A percentile compares a stretch with the other conserved stretches of the same genome.
phyloP scores from a whole-genome alignment of 345 rosid genomes.

The Firmiana major region DNA sequence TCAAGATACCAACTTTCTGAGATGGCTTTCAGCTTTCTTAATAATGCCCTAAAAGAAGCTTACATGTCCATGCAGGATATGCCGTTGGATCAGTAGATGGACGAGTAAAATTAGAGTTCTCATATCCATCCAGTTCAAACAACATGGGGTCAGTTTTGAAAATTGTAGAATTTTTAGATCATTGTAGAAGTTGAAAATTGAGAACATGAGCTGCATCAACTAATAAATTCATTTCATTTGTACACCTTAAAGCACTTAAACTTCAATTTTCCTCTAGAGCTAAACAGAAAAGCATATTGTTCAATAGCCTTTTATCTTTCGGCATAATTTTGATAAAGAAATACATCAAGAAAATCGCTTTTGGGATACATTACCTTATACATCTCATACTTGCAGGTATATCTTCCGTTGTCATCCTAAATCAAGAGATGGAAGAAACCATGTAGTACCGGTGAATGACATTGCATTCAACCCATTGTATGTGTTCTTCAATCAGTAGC shows the following conservation, averaged over 20 bases:
- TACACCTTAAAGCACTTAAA: background rate
- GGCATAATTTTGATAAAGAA: background rate
- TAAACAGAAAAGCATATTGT: background rate
- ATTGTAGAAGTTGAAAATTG: background rate
- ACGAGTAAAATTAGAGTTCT: conserved; percentile 60
- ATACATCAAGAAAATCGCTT: background rate
- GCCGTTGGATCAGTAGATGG: conserved; percentile 91
- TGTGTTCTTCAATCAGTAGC: conserved; percentile 24
- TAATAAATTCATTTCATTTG: background rate
- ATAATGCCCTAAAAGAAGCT: background rate
- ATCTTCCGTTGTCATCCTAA: conserved; percentile 75
- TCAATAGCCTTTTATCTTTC: background rate
- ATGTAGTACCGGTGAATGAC: conserved; percentile 62
- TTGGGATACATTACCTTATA: background rate
- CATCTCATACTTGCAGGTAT: conserved; percentile 42
- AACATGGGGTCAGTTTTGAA: conserved; percentile 43
- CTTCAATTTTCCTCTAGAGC: background rate
- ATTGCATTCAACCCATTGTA: conserved; percentile 64
- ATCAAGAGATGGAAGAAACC: conserved; percentile 50
- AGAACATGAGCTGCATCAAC: background rate
- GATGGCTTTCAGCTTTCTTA: background rate
- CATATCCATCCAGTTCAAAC: conserved; percentile 35
- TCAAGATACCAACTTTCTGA: background rate
- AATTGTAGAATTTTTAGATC: background rate
- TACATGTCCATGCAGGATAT: conserved; percentile 48